Conservation (phyloP, 495 filamentous ascomycete species). For the Evansstolkia leycettana region DNA sequence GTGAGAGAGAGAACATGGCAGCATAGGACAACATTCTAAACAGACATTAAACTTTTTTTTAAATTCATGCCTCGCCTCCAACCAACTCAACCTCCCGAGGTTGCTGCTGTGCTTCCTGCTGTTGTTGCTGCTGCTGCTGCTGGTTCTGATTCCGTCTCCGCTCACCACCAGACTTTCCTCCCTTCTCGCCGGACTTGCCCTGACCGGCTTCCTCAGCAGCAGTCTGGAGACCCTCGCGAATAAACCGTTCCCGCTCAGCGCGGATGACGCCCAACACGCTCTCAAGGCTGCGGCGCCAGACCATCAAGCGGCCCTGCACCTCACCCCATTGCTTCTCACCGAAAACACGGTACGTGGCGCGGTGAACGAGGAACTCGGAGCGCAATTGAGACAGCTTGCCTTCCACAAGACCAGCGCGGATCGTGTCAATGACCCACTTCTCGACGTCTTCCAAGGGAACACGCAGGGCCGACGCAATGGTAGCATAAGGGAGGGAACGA, state of each 20-base stretch:
- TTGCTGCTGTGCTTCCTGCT: constrained; percentile 13
- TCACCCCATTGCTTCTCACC: constrained; percentile 97
- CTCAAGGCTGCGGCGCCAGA: constrained; percentile 69
- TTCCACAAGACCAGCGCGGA: constrained; percentile 87
- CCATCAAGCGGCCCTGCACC: constrained; percentile 76
- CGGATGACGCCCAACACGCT: constrained; percentile 64
- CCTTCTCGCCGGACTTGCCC: constrained; percentile 17
- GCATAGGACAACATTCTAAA: constrained; percentile 2
- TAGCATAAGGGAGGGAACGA: constrained; percentile 72
- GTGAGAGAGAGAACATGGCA: constrained; percentile 1
- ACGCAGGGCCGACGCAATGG: constrained; percentile 71
- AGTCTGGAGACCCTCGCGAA: constrained; percentile 31
- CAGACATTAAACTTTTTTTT: too few species aligned
- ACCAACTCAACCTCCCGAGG: constrained; percentile 22
- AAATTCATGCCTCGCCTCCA: constrained; percentile 9
- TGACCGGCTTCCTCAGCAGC: constrained; percentile 11
- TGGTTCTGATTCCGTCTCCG: constrained; percentile 22
- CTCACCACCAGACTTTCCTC: constrained; percentile 18
- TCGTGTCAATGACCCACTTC: constrained; percentile 97
- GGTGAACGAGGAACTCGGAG: constrained; percentile 85
- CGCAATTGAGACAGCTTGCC: constrained; percentile 86
- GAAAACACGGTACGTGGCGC: constrained; percentile 89
- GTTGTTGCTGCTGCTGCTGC: constrained; percentile 5
- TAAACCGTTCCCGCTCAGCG: constrained; percentile 58
- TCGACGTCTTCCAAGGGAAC: constrained; percentile 76